These are phyloP conservation scores for Phragmites australis DNA, from an alignment of 176 grass and related monocot genomes.

Conservation along the genomic window DNA sequence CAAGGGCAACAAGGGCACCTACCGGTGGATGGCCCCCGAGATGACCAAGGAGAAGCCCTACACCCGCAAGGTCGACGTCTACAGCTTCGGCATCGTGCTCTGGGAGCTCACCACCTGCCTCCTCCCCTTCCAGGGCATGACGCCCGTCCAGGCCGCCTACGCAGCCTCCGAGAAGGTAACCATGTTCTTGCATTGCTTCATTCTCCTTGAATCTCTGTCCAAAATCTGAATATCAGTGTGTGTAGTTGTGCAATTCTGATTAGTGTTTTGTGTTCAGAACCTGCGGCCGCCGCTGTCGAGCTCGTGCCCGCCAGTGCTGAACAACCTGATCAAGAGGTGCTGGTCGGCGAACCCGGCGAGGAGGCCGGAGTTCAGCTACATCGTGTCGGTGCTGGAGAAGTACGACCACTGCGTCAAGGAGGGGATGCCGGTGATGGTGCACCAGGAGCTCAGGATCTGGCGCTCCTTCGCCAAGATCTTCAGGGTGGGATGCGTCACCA, in stretches of 20 bases:
- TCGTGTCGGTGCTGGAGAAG: constrained; percentile 93
- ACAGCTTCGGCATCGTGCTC: constrained; percentile 97
- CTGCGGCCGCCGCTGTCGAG: constrained; percentile 76
- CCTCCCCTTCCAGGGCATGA: constrained; percentile 95
- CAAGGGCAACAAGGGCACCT: constrained; percentile 97
- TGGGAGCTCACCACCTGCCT: constrained; percentile 99
- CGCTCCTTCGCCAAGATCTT: constrained; percentile 64
- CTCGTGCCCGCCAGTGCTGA: constrained; percentile 75
- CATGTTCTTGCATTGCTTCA: too few relatives aligned
- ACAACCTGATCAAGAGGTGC: constrained; percentile 83
- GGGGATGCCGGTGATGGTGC: constrained; percentile 68
- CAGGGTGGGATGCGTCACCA: constrained; percentile 69
- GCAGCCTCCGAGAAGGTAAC: constrained; percentile 81
- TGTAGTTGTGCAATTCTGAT: background rate
- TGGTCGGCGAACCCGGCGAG: constrained; percentile 83
- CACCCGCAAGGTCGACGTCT: constrained; percentile 95
- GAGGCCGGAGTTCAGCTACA: constrained; percentile 90
- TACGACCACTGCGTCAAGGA: constrained; percentile 88
- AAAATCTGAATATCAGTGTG: too few relatives aligned
- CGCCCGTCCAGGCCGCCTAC: constrained; percentile 93
- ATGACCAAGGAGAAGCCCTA: constrained; percentile 97
- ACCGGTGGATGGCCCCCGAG: constrained; percentile 98
- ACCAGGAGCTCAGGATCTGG: constrained; percentile 71
- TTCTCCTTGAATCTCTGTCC: background rate
- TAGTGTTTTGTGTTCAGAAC: constrained; percentile 45